Conservation (phyloP, 352 stramenopile genomes). For the Phytophthora aleatoria region DNA sequence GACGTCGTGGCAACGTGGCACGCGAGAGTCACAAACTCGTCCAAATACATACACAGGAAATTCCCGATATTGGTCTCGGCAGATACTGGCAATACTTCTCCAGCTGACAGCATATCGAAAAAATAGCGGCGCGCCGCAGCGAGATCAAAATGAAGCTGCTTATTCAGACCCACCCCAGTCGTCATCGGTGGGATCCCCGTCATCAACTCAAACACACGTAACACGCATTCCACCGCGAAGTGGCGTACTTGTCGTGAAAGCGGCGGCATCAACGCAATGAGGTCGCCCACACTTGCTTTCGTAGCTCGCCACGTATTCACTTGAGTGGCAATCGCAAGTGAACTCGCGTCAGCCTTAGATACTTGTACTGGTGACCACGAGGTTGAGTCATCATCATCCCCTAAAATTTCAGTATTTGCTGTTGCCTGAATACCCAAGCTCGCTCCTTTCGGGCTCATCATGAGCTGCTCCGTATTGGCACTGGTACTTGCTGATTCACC, state of each 20-base stretch:
- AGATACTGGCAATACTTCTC: constrained; percentile 12
- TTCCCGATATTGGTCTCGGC: constrained; percentile 39
- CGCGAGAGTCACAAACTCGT: constrained; percentile 86
- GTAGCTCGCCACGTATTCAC: constrained; percentile 77
- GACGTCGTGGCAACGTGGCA: constrained; percentile 81
- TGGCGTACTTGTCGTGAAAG: constrained; percentile 77
- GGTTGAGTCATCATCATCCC: constrained; percentile 20
- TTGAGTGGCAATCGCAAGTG: constrained; percentile 48
- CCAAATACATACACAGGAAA: constrained; percentile 88
- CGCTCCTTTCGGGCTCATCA: constrained; percentile 77
- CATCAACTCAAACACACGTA: constrained; percentile 78
- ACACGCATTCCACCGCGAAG: constrained; percentile 80
- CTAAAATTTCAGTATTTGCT: constrained; percentile 17
- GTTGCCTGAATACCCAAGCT: constrained; percentile 23
- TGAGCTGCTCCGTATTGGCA: constrained; percentile 43
- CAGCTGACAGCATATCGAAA: constrained; percentile 41
- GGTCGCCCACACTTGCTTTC: constrained; percentile 63
- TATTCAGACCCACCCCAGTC: constrained; percentile 21
- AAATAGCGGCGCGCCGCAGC: constrained; percentile 52
- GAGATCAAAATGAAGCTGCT: constrained; percentile 75
- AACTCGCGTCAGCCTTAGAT: constrained; percentile 31
- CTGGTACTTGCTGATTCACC: constrained; percentile 66
- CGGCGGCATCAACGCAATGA: constrained; percentile 65
- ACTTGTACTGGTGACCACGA: constrained; percentile 32
- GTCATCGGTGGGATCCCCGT: constrained; percentile 23